Evolutionary conservation across 2,329 filamentous ascomycete genomes (phyloP).

Genomic region (Monosporascus sp.): DNA sequence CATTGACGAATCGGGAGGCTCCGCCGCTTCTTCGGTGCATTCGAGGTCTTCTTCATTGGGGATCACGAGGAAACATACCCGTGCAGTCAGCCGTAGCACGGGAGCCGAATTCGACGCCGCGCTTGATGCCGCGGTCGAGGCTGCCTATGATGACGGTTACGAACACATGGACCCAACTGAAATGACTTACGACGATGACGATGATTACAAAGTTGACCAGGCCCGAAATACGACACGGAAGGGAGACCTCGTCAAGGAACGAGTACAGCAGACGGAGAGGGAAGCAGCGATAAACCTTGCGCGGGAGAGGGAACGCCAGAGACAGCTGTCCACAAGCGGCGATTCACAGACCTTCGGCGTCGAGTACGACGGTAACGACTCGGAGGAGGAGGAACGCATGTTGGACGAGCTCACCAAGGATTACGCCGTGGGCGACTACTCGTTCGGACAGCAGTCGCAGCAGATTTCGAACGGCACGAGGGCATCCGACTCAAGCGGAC

Average conservation of each 20-base stretch:
- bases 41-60: constrained; percentile 70
- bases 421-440: constrained; percentile 77
- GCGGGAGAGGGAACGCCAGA: constrained; percentile 52
- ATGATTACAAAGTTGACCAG: constrained; percentile 35
- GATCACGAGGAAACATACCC: constrained; percentile 63
- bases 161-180: constrained; percentile 60
- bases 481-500: constrained; percentile 75
- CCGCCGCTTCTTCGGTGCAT: constrained; percentile 72
- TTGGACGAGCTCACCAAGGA: constrained; percentile 85
- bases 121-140: constrained; percentile 90
- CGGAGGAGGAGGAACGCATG: constrained; percentile 67
- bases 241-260: constrained; percentile 71
- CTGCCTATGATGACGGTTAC: constrained; percentile 87
- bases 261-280: constrained; percentile 66
- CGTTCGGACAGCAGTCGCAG: constrained; percentile 64
- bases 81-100: constrained; percentile 63
- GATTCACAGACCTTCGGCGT: constrained; percentile 46
- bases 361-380: constrained; percentile 59
- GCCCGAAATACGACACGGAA: constrained; percentile 55
- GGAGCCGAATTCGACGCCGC: constrained; percentile 92
- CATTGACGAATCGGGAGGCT: constrained; percentile 83
- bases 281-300: constrained; percentile 60
- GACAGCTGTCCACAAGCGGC: constrained; percentile 30
- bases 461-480: constrained; percentile 57
- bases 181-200: constrained; percentile 27